Base-by-base conservation (phyloP, 1,284 basidiomycete species). In the Sporisorium exsertum region DNA sequence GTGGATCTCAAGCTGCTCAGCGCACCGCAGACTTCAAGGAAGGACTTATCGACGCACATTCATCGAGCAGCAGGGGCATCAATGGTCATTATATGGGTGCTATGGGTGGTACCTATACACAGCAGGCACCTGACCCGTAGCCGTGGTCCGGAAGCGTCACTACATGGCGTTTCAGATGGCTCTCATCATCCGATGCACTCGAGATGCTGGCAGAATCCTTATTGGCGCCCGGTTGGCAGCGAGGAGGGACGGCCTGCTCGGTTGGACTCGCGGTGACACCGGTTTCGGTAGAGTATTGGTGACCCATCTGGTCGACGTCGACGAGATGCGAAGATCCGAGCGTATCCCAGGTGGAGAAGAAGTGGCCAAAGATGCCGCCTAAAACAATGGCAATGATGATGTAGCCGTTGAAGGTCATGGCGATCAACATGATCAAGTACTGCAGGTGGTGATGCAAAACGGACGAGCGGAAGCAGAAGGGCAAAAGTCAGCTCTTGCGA, bases 401-500 rank as follows among this genome's bases (percentile, higher is more conserved):
- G 78, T 78, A 83, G 42, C 80, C 81, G 71, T 83, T 83, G 69
- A 73, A 83, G 16, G 80, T 76, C 81, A 83, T 83, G 24, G 77
- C 72, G 46, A 82, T 78, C 32, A 83, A 63, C 81, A 83, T 83
- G 58, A 83, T 53, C 40, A 83, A 53, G 62, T 83, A 83, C 60
- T 78, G 57, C 10, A n/a, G 15, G 45, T 1, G 29, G 37, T 18
- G 37, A 40, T 4, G 37, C 13, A 16, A 13, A 35, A 18, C 18
- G 16, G 37, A 40, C 22, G 49, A 50, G 35, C 20, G 0, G 13
- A 40, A 6, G 24, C 10, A 16, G 20, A 16, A 46, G 45, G 26
- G n/a, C 12, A n/a, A 18, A 29, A 5, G 55, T 53, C 51, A 58
- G 58, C 50, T 5, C 40, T 24, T 20, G 37, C 22, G 16, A 24